Conservation (phyloP, 371 early-diverging fungal genomes). For the Chytridium lagenaria region DNA sequence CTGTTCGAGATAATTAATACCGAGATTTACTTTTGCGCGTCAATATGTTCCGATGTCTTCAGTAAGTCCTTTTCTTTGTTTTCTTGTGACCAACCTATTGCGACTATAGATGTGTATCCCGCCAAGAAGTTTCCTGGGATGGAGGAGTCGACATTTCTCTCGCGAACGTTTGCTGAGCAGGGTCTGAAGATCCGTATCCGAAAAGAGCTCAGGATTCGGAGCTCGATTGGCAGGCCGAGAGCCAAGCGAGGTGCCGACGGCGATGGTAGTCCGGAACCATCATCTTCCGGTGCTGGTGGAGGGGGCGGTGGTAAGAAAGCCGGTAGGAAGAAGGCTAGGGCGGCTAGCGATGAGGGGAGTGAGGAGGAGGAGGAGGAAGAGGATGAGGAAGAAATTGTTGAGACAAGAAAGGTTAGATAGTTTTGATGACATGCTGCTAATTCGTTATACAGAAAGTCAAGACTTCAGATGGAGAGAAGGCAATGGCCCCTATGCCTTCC, state of each 20-base stretch:
- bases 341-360: slow-evolving; percentile 16
- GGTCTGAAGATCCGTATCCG: slow-evolving; percentile 93
- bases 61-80: slow-evolving; percentile 44
- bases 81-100: background rate
- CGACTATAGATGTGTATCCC: slow-evolving; percentile 69
- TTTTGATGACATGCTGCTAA: background rate
- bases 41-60: slow-evolving; percentile 77
- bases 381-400: slow-evolving; percentile 11
- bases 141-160: slow-evolving; percentile 90
- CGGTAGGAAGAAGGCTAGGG: slow-evolving; percentile 13
- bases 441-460: background rate
- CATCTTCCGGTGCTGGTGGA: too few relatives aligned
- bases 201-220: slow-evolving; percentile 62
- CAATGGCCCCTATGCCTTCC: background rate
- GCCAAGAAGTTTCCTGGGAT: slow-evolving; percentile 96
- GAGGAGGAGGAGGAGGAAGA: slow-evolving; percentile 22
- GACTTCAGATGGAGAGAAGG: background rate
- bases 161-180: slow-evolving; percentile 92
- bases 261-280: background rate
- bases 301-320: background rate
- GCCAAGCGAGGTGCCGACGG: slow-evolving; percentile 13
- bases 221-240: slow-evolving; percentile 15
- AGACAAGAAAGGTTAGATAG: slow-evolving; percentile 18
- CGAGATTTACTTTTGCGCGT: slow-evolving; percentile 81
- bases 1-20: slow-evolving; percentile 83